Percentiles rank a stretch among this genome's conserved stretches.
Evolutionary conservation across 2,329 filamentous ascomycete species (phyloP).

Genomic region (Fusarium pseudonygamai): DNA sequence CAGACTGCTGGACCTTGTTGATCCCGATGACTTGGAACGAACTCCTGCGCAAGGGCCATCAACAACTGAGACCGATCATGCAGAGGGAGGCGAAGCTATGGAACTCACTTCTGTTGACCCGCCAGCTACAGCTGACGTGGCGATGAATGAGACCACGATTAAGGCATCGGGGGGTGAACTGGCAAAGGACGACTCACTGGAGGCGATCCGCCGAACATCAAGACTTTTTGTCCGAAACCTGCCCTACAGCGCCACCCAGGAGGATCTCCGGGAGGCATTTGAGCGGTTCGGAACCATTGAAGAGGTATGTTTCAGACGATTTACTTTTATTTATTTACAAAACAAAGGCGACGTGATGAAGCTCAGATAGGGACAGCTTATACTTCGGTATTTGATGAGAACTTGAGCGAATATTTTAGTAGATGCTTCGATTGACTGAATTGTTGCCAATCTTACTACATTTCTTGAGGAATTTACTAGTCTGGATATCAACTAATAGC

Average conservation of each 20-base stretch:
- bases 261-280: slow-evolving; percentile 80
- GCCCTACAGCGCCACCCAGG: slow-evolving; percentile 79
- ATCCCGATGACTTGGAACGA: slow-evolving; percentile 69
- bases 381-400: slow-evolving; percentile 91
- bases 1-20: slow-evolving; percentile 83
- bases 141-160: slow-evolving; percentile 40
- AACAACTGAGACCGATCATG: slow-evolving; percentile 24
- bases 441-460: slow-evolving; percentile 43
- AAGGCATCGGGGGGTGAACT: slow-evolving; percentile 38
- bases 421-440: slow-evolving; percentile 96
- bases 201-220: slow-evolving; percentile 72
- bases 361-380: slow-evolving; percentile 99
- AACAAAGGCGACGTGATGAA: slow-evolving; percentile 79
- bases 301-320: slow-evolving; percentile 75
- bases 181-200: slow-evolving; percentile 43
- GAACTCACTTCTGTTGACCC: slow-evolving; percentile 24
- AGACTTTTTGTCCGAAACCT: slow-evolving; percentile 91
- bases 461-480: slow-evolving; percentile 33
- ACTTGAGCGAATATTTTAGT: slow-evolving; percentile 98
- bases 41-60: slow-evolving; percentile 28
- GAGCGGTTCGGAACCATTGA: slow-evolving; percentile 77
- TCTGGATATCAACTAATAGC: slow-evolving; percentile 41
- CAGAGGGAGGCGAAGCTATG: slow-evolving; percentile 25
- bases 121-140: slow-evolving; percentile 28
- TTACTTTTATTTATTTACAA: slow-evolving; percentile 16